Conservation (phyloP, 345 rosid genomes). For the Camelina sativa region DNA sequence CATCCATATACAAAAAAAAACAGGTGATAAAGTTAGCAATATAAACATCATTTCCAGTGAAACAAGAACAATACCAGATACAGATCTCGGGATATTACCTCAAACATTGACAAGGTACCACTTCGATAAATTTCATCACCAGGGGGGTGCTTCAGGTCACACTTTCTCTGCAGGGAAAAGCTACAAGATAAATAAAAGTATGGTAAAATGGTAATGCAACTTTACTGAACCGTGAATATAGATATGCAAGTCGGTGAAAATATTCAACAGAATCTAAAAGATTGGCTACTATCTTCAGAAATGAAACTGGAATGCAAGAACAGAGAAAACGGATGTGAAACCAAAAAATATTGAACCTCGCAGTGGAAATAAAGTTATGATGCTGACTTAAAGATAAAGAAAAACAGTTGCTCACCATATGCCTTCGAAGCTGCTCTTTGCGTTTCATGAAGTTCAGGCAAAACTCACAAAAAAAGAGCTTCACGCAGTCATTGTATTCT, state of each 20-base stretch:
- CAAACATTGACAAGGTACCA: slow-evolving; percentile 98
- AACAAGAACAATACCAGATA: background rate
- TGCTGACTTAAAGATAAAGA: background rate
- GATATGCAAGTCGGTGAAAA: background rate
- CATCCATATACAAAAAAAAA: background rate
- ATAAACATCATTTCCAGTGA: background rate
- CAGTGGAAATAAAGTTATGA: background rate
- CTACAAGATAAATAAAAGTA: background rate
- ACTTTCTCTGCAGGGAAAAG: slow-evolving; percentile 64
- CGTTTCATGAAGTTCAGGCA: slow-evolving; percentile 99
- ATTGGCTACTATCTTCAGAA: background rate
- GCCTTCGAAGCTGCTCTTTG: slow-evolving; percentile 98
- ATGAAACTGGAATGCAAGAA: background rate
- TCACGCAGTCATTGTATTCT: slow-evolving; percentile 89
- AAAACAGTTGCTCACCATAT: slow-evolving; percentile 71
- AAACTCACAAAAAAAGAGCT: slow-evolving; percentile 99
- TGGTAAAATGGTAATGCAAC: background rate
- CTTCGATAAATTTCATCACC: slow-evolving; percentile 99
- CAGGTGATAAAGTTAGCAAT: background rate
- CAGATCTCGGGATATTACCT: slow-evolving; percentile 57
- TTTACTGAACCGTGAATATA: background rate
- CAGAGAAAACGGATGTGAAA: background rate
- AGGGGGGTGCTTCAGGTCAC: slow-evolving; percentile 98
- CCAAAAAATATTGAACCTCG: slow-evolving; percentile 7
- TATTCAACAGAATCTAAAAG: slow-evolving; percentile 4